Evolutionary conservation across 345 rosid species (phyloP).

Genomic region (Jatropha curcas): DNA sequence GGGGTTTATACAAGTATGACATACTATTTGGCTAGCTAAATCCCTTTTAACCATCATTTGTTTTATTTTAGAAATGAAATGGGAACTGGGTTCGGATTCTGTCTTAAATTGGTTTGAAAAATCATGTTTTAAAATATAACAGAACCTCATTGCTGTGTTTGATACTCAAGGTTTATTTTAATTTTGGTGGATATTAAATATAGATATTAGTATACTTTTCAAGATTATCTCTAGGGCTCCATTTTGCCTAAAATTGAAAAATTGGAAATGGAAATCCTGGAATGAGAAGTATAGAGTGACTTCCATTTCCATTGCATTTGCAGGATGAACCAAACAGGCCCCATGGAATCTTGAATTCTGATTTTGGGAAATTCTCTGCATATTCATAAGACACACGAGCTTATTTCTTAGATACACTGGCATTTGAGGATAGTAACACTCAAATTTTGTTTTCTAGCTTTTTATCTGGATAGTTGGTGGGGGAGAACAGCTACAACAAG

Average conservation of each 20-base stretch:
- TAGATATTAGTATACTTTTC: background rate
- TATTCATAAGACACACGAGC: background rate
- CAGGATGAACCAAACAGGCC: slow-evolving; percentile 3
- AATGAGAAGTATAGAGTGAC: background rate
- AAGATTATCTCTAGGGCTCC: background rate
- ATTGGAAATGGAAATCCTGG: background rate
- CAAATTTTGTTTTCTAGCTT: slow-evolving; percentile 48
- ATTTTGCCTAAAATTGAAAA: background rate
- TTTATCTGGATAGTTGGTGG: slow-evolving; percentile 87
- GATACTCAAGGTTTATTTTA: background rate
- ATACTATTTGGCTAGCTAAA: no score
- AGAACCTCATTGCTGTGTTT: background rate
- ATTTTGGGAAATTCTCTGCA: background rate
- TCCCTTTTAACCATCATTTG: background rate
- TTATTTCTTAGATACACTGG: slow-evolving; percentile 1
- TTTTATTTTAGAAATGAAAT: background rate
- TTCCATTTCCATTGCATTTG: background rate
- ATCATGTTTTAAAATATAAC: background rate
- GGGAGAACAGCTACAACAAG: slow-evolving; percentile 90
- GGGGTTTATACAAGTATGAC: background rate
- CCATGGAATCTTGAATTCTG: background rate
- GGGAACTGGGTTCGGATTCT: background rate
- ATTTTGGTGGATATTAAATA: background rate
- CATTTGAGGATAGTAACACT: background rate
- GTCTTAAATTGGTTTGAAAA: background rate